A percentile compares a stretch with the other conserved stretches of the same genome.
Evolutionary conservation across 441 rosid species (phyloP).

Genomic region (Mallotus repandus): DNA sequence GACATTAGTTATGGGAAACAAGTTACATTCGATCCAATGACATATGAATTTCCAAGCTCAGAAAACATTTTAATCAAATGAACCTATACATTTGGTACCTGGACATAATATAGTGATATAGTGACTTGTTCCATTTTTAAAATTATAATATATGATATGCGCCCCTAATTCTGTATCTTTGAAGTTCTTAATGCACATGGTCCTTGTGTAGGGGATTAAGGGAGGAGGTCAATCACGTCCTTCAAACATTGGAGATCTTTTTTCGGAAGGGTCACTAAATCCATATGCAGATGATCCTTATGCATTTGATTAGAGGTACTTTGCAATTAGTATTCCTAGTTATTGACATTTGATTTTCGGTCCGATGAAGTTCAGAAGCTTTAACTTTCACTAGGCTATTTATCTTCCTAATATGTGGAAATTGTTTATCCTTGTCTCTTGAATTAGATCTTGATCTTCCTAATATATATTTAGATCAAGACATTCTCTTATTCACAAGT

Average conservation of each 20-base stretch:
- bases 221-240: constrained; percentile 36
- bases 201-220: constrained; percentile 44
- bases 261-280: constrained; percentile 87
- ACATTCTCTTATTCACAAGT: too few species aligned
- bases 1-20: too few species aligned
- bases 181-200: constrained; percentile 6
- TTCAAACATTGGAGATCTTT: constrained; percentile 87
- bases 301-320: constrained; percentile 57
- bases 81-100: not conserved
- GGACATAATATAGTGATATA: not conserved
- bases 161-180: constrained; percentile 12
- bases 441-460: too few species aligned
- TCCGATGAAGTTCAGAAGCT: not conserved
- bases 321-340: not conserved
- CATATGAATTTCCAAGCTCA: too few species aligned
- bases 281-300: constrained; percentile 87
- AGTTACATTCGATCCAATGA: too few species aligned
- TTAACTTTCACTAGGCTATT: not conserved
- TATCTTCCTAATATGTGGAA: not conserved
- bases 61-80: not conserved
- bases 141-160: not conserved
- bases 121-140: not conserved
- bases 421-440: not conserved
- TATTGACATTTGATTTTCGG: not conserved
- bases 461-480: too few species aligned